These are phyloP conservation scores for Meripilus lineatus DNA, from an alignment of 1,284 basidiomycete species.

Conservation along the genomic window DNA sequence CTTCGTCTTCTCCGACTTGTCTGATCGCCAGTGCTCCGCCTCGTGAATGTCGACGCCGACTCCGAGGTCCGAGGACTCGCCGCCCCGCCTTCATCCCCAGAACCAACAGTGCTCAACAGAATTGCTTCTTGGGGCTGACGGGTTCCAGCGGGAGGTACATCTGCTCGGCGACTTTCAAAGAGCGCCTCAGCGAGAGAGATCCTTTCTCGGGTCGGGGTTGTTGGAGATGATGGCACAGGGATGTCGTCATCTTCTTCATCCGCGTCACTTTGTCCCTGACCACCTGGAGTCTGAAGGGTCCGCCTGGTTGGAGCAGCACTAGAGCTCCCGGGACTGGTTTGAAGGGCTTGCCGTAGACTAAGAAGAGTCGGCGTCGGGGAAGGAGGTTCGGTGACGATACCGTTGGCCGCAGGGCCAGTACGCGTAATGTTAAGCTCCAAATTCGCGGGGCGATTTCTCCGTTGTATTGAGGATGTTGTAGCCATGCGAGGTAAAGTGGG, in stretches of 20 bases:
- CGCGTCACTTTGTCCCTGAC: conserved; percentile 30
- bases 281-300: conserved; percentile 9
- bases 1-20: conserved; percentile 39
- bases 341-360: conserved; percentile 57
- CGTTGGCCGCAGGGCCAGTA: conserved; percentile 22
- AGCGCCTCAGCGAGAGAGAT: conserved; percentile 70
- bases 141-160: conserved; percentile 66
- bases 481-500: conserved; percentile 22
- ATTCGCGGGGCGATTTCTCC: conserved; percentile 58
- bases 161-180: conserved; percentile 70
- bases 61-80: conserved; percentile 46
- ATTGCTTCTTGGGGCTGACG: conserved; percentile 62
- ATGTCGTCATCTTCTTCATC: conserved; percentile 63
- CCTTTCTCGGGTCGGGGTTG: conserved; percentile 43
- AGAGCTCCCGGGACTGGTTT: conserved; percentile 16
- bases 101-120: conserved; percentile 37
- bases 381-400: conserved; percentile 35
- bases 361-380: conserved; percentile 61
- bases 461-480: conserved; percentile 25
- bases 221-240: conserved; percentile 21
- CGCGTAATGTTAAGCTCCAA: conserved; percentile 51
- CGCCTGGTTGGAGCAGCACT: conserved; percentile 11
- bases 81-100: conserved; percentile 39
- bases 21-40: conserved; percentile 25
- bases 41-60: conserved; percentile 26